Evolutionary conservation across 2,329 filamentous ascomycete genomes (phyloP), one percentile per base, ranked within the genome.

Genomic region (Berkeleyomyces basicola): DNA sequence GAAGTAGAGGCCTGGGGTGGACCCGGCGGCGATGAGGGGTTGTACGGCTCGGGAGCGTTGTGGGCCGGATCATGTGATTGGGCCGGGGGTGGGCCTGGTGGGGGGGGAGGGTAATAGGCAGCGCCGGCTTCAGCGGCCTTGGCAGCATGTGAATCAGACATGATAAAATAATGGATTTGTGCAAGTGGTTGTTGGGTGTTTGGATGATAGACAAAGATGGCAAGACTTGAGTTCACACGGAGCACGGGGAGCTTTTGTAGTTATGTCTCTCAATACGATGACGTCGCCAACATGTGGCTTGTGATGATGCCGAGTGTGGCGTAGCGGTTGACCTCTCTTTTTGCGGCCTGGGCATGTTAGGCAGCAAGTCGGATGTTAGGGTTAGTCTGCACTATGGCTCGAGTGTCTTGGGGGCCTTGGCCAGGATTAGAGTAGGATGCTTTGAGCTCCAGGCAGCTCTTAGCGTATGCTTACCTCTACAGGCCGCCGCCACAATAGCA

Each of bases 61-160:
- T 66, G 65, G 14, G 51, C 39, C n/a, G n/a, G 51, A 36, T 55
- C 51, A 14, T 39, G 23, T 37, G 51, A 16, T 53, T 63, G 66
- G 23, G 59, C 23, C 49, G 61, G 43, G 47, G 62, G 36, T 40
- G 59, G 47, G 11, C 61, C 61, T 9, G 62, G 62, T 11, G 64
- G 61, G 4, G 65, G 64, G 3, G 61, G 65, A 61, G 66, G 65
- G 49, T 65, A 66, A 57, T 61, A 64, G 43, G 59, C 49, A n/a
- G 61, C 59, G 42, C 49, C 59, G 37, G 58, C 49, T n/a, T 64
- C 62, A 14, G 59, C 62, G 14, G 62, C 58, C 40, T 64, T 64
- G 4, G 58, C 6, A 44, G 58, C 46, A 4, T 59, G 16, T n/a
- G 59, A 37, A 39, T 61, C 31, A 43, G 59, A 61, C 62, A 64